Percentiles rank a stretch among this genome's conserved stretches.
Conservation (phyloP, 1,284 basidiomycete species). For the Puccinia novopanici region DNA sequence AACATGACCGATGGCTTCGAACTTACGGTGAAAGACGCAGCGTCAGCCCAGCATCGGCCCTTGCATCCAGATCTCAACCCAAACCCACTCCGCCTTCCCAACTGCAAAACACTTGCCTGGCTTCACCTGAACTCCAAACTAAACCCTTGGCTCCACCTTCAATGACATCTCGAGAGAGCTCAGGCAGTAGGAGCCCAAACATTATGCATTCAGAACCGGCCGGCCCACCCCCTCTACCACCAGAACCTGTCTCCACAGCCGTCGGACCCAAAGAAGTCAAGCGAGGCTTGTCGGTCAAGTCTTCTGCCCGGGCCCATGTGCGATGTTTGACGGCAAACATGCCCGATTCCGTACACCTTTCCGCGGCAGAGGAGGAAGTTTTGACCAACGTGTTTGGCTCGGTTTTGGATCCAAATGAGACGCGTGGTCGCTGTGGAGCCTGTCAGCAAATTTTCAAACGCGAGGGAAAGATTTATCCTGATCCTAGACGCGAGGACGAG, state of each 20-base stretch:
- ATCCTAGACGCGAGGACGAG: conserved; percentile 43
- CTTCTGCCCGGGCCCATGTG: conserved; percentile 44
- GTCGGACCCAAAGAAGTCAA: conserved; percentile 29
- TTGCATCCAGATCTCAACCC: conserved; percentile 14
- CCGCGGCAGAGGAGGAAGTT: conserved; percentile 49
- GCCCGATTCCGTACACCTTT: conserved; percentile 41
- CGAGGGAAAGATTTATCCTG: conserved; percentile 49
- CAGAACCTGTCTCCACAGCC: background rate
- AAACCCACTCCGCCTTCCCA: conserved; percentile 23
- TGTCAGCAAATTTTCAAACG: conserved; percentile 49
- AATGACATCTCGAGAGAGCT: background rate
- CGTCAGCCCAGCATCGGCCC: conserved; percentile 21
- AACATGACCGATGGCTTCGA: conserved; percentile 49
- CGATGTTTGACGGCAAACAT: conserved; percentile 47
- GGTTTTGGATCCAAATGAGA: conserved; percentile 49
- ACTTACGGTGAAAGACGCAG: conserved; percentile 46
- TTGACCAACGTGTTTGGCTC: conserved; percentile 49
- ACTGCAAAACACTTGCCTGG: conserved; percentile 22
- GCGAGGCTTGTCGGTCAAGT: conserved; percentile 49
- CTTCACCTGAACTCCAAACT: conserved; percentile 13
- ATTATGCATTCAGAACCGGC: conserved; percentile 18
- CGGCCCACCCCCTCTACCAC: background rate
- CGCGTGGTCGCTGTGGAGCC: conserved; percentile 38
- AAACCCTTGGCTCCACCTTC: background rate
- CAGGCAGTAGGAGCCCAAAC: conserved; percentile 15